These are phyloP conservation scores for Psilocybe cyanescens DNA, from an alignment of 768 basidiomycete genomes.

Conservation along the genomic window DNA sequence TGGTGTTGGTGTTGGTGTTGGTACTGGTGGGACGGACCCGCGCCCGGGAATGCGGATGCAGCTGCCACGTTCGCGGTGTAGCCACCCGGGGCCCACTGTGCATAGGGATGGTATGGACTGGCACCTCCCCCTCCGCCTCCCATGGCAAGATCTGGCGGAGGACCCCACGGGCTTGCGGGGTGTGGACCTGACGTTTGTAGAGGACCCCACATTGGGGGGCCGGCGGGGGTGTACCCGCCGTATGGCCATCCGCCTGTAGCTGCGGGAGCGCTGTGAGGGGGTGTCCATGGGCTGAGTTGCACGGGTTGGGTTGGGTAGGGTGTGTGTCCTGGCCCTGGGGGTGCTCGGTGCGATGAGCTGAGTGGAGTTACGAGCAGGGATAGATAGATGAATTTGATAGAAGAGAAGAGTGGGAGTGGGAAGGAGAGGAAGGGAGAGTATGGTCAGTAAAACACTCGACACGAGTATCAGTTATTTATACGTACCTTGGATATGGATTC, in stretches of 20 bases:
- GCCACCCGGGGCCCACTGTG: not conserved
- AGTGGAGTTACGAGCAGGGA: no score
- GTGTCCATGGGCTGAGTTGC: not conserved
- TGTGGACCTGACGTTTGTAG: not conserved
- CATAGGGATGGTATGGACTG: no score
- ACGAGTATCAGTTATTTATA: not conserved
- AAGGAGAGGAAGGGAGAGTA: not conserved
- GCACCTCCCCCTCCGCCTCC: not conserved
- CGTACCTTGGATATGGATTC: conserved; percentile 1
- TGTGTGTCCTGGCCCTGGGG: conserved; percentile 9
- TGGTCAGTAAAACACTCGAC: no score
- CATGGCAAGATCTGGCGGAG: no score
- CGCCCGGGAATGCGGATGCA: not conserved
- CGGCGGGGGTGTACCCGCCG: conserved; percentile 2
- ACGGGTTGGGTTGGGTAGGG: conserved; percentile 3
- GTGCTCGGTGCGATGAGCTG: conserved; percentile 13
- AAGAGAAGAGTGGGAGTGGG: not conserved
- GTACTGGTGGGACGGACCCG: not conserved
- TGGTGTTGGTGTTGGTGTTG: no score
- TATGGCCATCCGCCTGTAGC: conserved; percentile 6
- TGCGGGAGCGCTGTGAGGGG: conserved; percentile 7
- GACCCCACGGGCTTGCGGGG: conserved; percentile 16
- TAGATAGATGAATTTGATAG: not conserved
- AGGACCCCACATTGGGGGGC: conserved; percentile 16
- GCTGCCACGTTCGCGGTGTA: not conserved